Evolutionary conservation across 2,329 filamentous ascomycete species (phyloP), one percentile per base, ranked within the genome.

Genomic region (Aspergillus ochraceus): DNA sequence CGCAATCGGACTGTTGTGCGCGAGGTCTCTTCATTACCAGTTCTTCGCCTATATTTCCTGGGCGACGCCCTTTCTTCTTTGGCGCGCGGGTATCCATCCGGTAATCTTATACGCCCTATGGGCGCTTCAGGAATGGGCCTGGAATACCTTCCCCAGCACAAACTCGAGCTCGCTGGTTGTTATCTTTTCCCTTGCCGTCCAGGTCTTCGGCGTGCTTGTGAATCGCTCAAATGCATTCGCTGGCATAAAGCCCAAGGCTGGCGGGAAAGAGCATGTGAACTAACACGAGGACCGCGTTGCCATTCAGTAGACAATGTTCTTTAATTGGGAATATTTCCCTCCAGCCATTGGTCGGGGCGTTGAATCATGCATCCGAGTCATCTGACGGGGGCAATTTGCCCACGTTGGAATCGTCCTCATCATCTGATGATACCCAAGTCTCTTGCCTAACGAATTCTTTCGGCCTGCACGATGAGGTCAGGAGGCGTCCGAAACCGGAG

Each of bases 31-130:
- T 68, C 93, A 97, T 79, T 97, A 97, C 81, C 93, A 97, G 72
- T 97, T 97, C 81, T 97, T 92, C 77, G 87, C 91, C 50, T 97
- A 96, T 81, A 84, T 96, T 60, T 90, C 90, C 29, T 97, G 93
- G 93, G 85, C 90, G 14, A 91, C 91, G 6, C 93, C 93, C 0
- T 96, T 91, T 74, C 81, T 97, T 63, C 84, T 97, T 55, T 97
- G 92, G 92, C 86, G 86, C 69, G 86, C 88, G 57, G 88, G 88
- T 1, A 79, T 88, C 61, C 87, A 89, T 68, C 88, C 90, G 0
- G 71, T 89, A 11, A 69, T 89, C 32, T 85, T 92, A 66, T 88
- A 88, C 69, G 78, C 77, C 4, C 76, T 93, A 10, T 97, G 91
- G 90, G 84, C 81, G 3, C 81, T 86, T 60, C 93, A 97, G 76